Evolutionary conservation across 371 early-diverging fungal species (phyloP).

Genomic region (Lichtheimia ramosa): DNA sequence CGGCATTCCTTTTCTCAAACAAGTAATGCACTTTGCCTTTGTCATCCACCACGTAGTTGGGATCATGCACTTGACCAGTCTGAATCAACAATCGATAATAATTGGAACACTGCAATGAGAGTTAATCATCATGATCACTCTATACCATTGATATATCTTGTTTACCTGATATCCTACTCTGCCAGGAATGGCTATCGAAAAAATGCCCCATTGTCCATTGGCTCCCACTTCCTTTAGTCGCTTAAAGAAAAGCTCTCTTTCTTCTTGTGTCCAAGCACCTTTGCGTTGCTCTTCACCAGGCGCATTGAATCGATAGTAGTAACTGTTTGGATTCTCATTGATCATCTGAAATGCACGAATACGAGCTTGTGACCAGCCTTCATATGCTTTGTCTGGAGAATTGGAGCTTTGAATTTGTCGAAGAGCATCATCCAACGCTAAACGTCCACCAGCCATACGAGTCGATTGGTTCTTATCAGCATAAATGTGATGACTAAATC

Average conservation of each 20-base stretch:
- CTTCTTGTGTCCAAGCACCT: constrained; percentile 83
- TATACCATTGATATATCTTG: too few species aligned
- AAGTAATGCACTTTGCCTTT: constrained; percentile 86
- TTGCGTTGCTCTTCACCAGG: constrained; percentile 91
- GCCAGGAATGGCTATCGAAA: constrained; percentile 91
- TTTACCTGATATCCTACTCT: constrained; percentile 90
- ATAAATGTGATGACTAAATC: too few species aligned
- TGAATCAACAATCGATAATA: constrained; percentile 86
- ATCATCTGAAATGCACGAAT: constrained; percentile 85
- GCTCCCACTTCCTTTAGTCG: constrained; percentile 83
- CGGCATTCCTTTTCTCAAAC: constrained; percentile 77
- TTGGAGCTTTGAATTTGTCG: constrained; percentile 64
- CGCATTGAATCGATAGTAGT: constrained; percentile 96
- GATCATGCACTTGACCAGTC: constrained; percentile 78
- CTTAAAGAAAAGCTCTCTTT: constrained; percentile 76
- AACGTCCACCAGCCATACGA: constrained; percentile 53
- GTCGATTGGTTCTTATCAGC: constrained; percentile 50
- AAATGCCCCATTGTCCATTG: constrained; percentile 93
- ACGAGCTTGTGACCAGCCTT: constrained; percentile 89
- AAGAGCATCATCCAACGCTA: constrained; percentile 85
- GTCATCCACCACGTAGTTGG: constrained; percentile 83
- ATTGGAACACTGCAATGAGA: constrained; percentile 77
- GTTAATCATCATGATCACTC: too few species aligned
- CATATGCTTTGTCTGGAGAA: constrained; percentile 72
- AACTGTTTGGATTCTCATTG: constrained; percentile 88